Evolutionary conservation across 768 basidiomycete genomes (phyloP).

Genomic region (Phaeotremella fagi): DNA sequence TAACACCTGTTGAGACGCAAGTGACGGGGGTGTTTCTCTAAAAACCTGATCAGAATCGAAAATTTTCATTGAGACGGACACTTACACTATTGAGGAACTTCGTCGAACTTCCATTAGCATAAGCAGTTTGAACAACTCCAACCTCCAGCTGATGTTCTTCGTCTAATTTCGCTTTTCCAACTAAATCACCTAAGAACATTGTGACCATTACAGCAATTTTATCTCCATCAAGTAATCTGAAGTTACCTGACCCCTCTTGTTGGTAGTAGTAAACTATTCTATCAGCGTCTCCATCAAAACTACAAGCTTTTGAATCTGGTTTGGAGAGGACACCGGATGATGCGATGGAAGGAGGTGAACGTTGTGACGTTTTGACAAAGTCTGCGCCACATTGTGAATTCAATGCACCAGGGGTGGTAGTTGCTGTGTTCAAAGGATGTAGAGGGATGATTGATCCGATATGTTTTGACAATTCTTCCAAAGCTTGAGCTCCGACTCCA

Average conservation of each 20-base stretch:
- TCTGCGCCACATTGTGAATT: conserved; percentile 92
- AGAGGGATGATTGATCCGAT: conserved; percentile 58
- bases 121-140: conserved; percentile 96
- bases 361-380: conserved; percentile 90
- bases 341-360: conserved; percentile 69
- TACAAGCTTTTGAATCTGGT: conserved; percentile 73
- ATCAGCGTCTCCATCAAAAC: conserved; percentile 96
- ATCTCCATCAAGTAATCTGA: conserved; percentile 94
- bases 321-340: conserved; percentile 48
- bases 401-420: conserved; percentile 63
- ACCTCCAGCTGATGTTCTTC: conserved; percentile 69
- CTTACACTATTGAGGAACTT: conserved; percentile 66
- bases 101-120: conserved; percentile 95
- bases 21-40: conserved; percentile 81
- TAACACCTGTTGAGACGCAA: conserved; percentile 94
- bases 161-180: conserved; percentile 76
- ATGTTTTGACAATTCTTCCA: conserved; percentile 58
- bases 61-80: not conserved
- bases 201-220: conserved; percentile 94
- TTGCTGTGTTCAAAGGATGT: conserved; percentile 65
- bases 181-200: conserved; percentile 83
- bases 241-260: conserved; percentile 47
- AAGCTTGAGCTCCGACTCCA: conserved; percentile 80
- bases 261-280: conserved; percentile 92
- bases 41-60: not conserved